Conservation (phyloP, 371 early-diverging fungal genomes). For the Capillidium rhysosporum region DNA sequence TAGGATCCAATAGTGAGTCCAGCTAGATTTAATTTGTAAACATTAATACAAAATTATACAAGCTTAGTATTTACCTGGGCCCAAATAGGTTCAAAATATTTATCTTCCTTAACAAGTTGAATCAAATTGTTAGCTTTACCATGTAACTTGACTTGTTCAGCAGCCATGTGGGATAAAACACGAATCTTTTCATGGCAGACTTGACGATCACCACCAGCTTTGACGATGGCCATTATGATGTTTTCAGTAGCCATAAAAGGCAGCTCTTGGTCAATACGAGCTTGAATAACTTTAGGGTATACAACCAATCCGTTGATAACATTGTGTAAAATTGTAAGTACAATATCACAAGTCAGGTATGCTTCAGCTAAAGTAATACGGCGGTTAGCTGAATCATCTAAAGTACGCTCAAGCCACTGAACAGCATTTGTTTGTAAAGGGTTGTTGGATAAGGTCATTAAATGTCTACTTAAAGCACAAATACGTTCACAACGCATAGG, state of each 20-base stretch:
- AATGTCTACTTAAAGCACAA: constrained; percentile 86
- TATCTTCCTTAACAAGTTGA: constrained; percentile 56
- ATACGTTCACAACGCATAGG: constrained; percentile 97
- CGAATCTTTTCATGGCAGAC: constrained; percentile 92
- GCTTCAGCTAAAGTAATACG: constrained; percentile 93
- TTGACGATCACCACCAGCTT: constrained; percentile 91
- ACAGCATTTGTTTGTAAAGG: constrained; percentile 74
- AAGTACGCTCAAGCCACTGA: constrained; percentile 94
- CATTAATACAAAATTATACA: neutral
- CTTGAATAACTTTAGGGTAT: constrained; percentile 84
- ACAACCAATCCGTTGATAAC: constrained; percentile 91
- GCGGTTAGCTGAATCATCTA: constrained; percentile 93
- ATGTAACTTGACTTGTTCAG: constrained; percentile 70
- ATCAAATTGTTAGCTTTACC: constrained; percentile 91
- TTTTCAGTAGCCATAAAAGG: constrained; percentile 99
- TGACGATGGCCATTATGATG: constrained; percentile 97
- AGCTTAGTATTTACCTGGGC: neutral
- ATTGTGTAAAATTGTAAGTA: constrained; percentile 83
- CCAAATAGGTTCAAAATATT: constrained; percentile 72
- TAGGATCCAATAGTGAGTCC: constrained; percentile 64
- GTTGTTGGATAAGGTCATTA: constrained; percentile 76
- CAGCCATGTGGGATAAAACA: constrained; percentile 86
- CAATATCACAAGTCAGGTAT: constrained; percentile 90
- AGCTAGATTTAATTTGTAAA: constrained; percentile 18
- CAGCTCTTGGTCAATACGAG: constrained; percentile 80